Percentiles rank a stretch among this genome's conserved stretches.
Conservation (phyloP, 106 monocot genomes). For the Dioscorea alata region DNA sequence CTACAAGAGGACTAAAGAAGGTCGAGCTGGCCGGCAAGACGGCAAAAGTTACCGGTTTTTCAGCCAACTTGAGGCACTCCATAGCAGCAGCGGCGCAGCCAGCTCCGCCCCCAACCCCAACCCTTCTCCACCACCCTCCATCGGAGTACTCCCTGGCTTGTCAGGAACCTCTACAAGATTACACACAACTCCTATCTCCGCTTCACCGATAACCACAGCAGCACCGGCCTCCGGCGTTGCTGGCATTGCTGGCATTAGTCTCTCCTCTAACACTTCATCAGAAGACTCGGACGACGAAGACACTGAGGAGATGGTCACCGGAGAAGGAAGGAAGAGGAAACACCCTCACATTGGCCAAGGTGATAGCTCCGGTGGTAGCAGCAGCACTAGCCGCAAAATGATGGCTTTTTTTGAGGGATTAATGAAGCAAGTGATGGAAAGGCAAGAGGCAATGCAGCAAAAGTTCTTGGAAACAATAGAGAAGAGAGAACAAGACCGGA, state of each 20-base stretch:
- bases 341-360: neutral
- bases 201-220: no score
- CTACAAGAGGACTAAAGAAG: slow-evolving; percentile 86
- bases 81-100: slow-evolving; percentile 13
- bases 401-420: slow-evolving; percentile 64
- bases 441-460: slow-evolving; percentile 82
- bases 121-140: no score
- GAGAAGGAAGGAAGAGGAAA: slow-evolving; percentile 21
- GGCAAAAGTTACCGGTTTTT: slow-evolving; percentile 90
- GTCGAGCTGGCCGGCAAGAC: slow-evolving; percentile 74
- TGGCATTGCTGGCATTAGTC: slow-evolving; percentile 19
- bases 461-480: slow-evolving; percentile 71
- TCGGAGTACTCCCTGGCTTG: no score
- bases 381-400: slow-evolving; percentile 28
- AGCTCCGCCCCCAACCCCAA: neutral
- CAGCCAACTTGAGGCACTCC: slow-evolving; percentile 70
- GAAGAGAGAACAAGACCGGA: slow-evolving; percentile 79
- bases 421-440: slow-evolving; percentile 75
- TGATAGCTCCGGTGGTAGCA: neutral
- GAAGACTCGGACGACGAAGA: slow-evolving; percentile 45
- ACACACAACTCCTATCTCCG: no score
- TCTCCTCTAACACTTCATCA: slow-evolving; percentile 54
- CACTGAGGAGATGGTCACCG: slow-evolving; percentile 17
- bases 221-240: neutral
- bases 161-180: no score